Evolutionary conservation across 1,284 basidiomycete genomes (phyloP).

Genomic region (Malassezia cuniculi): DNA sequence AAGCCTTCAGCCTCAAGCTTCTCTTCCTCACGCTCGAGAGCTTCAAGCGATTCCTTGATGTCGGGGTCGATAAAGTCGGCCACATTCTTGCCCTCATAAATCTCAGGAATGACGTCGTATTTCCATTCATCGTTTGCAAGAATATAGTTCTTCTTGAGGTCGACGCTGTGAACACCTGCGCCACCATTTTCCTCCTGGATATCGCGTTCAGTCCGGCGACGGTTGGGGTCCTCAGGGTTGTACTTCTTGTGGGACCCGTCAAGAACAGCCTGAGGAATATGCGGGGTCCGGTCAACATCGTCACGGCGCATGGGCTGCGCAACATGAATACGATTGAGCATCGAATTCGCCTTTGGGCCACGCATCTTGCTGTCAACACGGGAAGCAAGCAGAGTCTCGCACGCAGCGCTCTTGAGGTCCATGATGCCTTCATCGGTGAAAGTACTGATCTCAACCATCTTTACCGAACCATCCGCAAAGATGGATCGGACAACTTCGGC

Average conservation of each 20-base stretch:
- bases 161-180: conserved; percentile 43
- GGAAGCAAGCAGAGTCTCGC: conserved; percentile 37
- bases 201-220: conserved; percentile 35
- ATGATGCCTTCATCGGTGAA: conserved; percentile 45
- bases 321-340: conserved; percentile 42
- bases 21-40: conserved; percentile 92
- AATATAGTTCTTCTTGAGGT: conserved; percentile 63
- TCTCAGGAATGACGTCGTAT: conserved; percentile 85
- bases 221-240: conserved; percentile 32
- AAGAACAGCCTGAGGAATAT: conserved; percentile 29
- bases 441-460: conserved; percentile 38
- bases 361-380: conserved; percentile 41
- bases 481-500: conserved; percentile 32
- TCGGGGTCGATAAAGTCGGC: conserved; percentile 99
- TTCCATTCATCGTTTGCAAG: conserved; percentile 89
- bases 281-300: conserved; percentile 33
- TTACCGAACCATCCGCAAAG: conserved; percentile 31
- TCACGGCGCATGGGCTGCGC: conserved; percentile 38
- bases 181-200: conserved; percentile 43
- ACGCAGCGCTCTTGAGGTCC: conserved; percentile 37
- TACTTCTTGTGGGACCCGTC: conserved; percentile 34
- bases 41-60: conserved; percentile 89
- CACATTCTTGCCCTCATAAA: conserved; percentile 95
- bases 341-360: conserved; percentile 38
- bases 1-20: conserved; percentile 82